Percentiles rank a stretch among this genome's conserved stretches.
These are phyloP conservation scores for Fraxinus paxiana DNA, from an alignment of 305 asterid species.

Conservation along the genomic window DNA sequence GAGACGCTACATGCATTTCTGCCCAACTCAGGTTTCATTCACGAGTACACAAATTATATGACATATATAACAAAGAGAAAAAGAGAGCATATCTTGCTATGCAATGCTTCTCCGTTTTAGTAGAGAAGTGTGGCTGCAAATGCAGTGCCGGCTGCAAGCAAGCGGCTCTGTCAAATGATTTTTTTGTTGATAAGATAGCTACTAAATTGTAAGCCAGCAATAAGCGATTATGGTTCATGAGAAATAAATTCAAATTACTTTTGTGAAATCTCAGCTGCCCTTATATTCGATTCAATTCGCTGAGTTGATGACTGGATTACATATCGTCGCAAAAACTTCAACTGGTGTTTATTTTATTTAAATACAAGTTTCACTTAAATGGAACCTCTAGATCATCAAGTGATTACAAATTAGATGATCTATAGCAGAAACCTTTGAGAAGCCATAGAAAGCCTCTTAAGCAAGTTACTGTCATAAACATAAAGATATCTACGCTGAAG, in stretches of 20 bases:
- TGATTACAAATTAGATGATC: background rate
- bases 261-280: background rate
- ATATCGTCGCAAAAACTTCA: background rate
- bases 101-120: conserved; percentile 55
- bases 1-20: conserved; percentile 19
- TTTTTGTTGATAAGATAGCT: background rate
- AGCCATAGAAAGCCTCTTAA: background rate
- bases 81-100: conserved; percentile 28
- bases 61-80: background rate
- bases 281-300: background rate
- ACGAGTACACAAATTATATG: conserved; percentile 23
- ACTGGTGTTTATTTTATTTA: background rate
- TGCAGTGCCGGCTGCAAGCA: conserved; percentile 30
- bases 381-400: background rate
- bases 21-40: conserved; percentile 6
- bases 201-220: too few relatives aligned
- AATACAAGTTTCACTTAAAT: background rate
- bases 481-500: background rate
- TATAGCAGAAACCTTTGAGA: background rate
- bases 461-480: background rate
- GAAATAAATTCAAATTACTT: background rate
- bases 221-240: background rate
- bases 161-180: background rate
- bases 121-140: conserved; percentile 54
- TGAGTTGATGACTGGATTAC: background rate